Evolutionary conservation across 306 rosid genomes (phyloP).

Genomic region (Cicer pinnatifidum): DNA sequence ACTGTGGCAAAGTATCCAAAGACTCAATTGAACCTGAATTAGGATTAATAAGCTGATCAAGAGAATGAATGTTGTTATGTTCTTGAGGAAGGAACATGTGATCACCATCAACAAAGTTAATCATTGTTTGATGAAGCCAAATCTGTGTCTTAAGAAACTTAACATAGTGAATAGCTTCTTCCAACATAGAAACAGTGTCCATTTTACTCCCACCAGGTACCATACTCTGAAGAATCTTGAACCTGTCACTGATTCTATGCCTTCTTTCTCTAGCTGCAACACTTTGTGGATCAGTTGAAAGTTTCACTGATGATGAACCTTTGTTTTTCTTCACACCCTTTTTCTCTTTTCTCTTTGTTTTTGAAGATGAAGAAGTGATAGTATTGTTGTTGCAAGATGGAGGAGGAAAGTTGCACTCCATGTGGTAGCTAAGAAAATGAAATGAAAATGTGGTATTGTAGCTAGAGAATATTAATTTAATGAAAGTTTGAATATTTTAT

Average conservation of each 20-base stretch:
- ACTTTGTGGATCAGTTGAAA: slow-evolving; percentile 92
- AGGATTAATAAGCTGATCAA: too few species aligned
- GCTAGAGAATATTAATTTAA: background rate
- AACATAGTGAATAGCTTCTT: slow-evolving; percentile 83
- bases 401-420: slow-evolving; percentile 49
- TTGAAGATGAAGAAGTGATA: slow-evolving; percentile 44
- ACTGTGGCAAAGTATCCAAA: slow-evolving; percentile 37
- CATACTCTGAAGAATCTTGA: slow-evolving; percentile 88
- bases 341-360: slow-evolving; percentile 39
- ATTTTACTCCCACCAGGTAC: slow-evolving; percentile 88
- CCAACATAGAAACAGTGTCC: slow-evolving; percentile 93
- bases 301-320: slow-evolving; percentile 51
- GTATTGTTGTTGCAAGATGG: background rate
- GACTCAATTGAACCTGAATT: slow-evolving; percentile 21
- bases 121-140: slow-evolving; percentile 81
- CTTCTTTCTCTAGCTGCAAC: slow-evolving; percentile 90
- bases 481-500: slow-evolving; percentile 5
- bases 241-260: slow-evolving; percentile 86
- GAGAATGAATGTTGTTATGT: background rate
- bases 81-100: background rate
- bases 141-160: slow-evolving; percentile 84
- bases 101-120: slow-evolving; percentile 49
- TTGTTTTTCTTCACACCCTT: slow-evolving; percentile 47
- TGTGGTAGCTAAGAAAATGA: slow-evolving; percentile 35
- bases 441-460: background rate